Percentiles rank a stretch among this genome's conserved stretches.
phyloP scores from a whole-genome alignment of 2,329 filamentous ascomycete species.

The Dactylellina sp. region DNA sequence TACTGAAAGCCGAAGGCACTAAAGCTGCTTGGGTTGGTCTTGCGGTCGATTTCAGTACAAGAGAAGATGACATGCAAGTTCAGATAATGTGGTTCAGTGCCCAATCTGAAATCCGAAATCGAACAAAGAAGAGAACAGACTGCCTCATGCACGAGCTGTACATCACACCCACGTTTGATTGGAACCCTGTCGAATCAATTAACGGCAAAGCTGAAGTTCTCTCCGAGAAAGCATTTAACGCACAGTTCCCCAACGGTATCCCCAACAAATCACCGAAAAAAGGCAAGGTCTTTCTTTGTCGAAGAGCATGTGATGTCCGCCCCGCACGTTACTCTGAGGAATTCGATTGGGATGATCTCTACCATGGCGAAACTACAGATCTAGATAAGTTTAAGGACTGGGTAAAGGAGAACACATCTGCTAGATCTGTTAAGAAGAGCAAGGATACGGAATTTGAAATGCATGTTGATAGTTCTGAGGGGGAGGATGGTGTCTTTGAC shows the following conservation, averaged over 20 bases:
- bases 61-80: constrained; percentile 81
- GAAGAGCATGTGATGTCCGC: constrained; percentile 86
- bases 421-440: constrained; percentile 69
- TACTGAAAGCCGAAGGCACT: constrained; percentile 84
- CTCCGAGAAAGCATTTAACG: constrained; percentile 76
- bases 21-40: constrained; percentile 92
- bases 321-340: constrained; percentile 93
- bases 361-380: constrained; percentile 73
- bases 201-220: constrained; percentile 87
- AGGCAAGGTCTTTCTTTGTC: constrained; percentile 89
- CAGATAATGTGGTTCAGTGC: constrained; percentile 97
- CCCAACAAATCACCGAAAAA: constrained; percentile 78
- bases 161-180: constrained; percentile 85
- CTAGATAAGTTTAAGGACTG: constrained; percentile 75
- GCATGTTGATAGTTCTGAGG: constrained; percentile 57
- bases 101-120: constrained; percentile 86
- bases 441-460: constrained; percentile 62
- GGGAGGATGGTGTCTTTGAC: constrained; percentile 62
- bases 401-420: constrained; percentile 78
- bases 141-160: constrained; percentile 89
- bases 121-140: constrained; percentile 83
- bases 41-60: constrained; percentile 82
- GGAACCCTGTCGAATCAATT: constrained; percentile 87
- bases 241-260: constrained; percentile 79
- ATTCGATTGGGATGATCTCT: constrained; percentile 90